Base-by-base conservation (phyloP, 306 rosid species). In the Lathyrus oleraceus region DNA sequence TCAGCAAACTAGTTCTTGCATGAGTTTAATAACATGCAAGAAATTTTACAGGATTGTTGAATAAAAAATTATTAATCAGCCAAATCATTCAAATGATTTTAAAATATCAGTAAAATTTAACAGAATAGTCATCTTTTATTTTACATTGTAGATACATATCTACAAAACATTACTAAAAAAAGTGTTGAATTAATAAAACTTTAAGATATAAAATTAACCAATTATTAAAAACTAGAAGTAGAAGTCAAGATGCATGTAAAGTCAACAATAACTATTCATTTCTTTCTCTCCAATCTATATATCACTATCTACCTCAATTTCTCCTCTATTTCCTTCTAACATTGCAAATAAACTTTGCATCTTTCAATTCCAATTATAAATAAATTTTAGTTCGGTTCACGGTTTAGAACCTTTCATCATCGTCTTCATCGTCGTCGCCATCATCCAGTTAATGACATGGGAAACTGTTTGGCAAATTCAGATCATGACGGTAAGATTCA, bases 381-480 rank as follows among this genome's bases (percentile, higher is more conserved):
- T 36, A 45, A 25, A 47, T 21, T 47, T 52, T 19, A 19, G 23
- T 58, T 62, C 7, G 10, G 35, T 54, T 53, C 5, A 20, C 61
- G n/a, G 3, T 25, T 7, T 15, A 58, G 16, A 20, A 20, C 15
- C 2, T 52, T 52, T 52, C 60, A 51, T 19, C 58, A 19, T 51
- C 58, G 3, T 9, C 10, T 2, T 30, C 7, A 5, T 32, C 38
- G 6, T 35, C 39, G 39, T 35, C 39, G 10, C 2, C 10, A 2
- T 8, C 39, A 35, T 32, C 9, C 0, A 2, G 2, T 32, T 6
- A 49, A 23, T 3, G 56, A n/a, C 61, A 79, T 79, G 83, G 83
- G 83, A 10, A 79, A 44, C 58, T 79, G 83, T 79, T 54, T 62
- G 4, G 0, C 13, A 53, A 68, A 78, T 8, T 4, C 47, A 27